Base-by-base conservation (phyloP, 306 rosid genomes). In the Delonix regia region DNA sequence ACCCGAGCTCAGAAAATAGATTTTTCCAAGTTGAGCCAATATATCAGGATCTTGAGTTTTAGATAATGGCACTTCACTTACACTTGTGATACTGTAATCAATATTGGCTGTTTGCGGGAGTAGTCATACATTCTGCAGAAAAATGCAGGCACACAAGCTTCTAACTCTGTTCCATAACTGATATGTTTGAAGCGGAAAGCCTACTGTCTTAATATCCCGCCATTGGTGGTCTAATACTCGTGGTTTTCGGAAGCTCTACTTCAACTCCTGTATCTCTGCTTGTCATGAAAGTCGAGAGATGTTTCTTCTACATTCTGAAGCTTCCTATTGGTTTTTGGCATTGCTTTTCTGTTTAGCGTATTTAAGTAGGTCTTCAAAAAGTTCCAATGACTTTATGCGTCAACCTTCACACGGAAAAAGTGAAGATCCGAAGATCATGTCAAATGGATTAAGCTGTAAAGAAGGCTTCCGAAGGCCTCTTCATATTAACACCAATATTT, bases 131-230 rank as follows among this genome's bases (percentile, higher is more conserved):
- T 39, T 30, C 25, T 8, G n/a, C 14, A 6, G 15, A 57, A 3
- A 13, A 63, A 36, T n/a, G 14, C 14, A 41, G 47, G 47, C 47
- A 41, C 14, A 1, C 47, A 11, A 8, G 13, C 47, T 41, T 41
- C 47, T 41, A 41, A 41, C 47, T 13, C 12, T 41, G 2, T 9
- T 41, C 47, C 14, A 41, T 60, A 28, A 27, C 7, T 47, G 7
- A 81, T n/a, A 25, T 47, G 72, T 60, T 38, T 52, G 74, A 63
- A 49, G 68, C 13, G 49, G 27, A 27, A 63, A 64, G 69, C 44
- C 68, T 55, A 47, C 10, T 19, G 7, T 73, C 24, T 66, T 74
- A n/a, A 22, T 33, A 13, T 22, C 41, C n/a, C 65, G 61, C 39
- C 14, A 39, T 48, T 64, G 56, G 14, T 28, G 8, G 25, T 79